phyloP scores from a whole-genome alignment of 2,329 filamentous ascomycete genomes.

The Dendryphion nanum region DNA sequence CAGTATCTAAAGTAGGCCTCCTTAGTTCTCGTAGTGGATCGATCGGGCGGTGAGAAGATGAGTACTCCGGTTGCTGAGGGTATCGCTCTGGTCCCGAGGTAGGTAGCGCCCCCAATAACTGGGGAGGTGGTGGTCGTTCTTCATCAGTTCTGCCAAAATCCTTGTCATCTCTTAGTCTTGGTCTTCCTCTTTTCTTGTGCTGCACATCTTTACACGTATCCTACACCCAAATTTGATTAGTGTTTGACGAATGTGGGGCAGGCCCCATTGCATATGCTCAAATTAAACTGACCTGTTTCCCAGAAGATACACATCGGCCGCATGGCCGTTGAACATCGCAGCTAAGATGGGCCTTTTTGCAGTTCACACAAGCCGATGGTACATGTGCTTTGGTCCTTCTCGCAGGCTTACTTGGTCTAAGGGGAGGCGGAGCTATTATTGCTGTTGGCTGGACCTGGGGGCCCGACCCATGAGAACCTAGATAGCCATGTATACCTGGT shows the following conservation, averaged over 20 bases:
- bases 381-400: constrained; percentile 71
- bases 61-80: constrained; percentile 20
- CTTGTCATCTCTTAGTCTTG: constrained; percentile 65
- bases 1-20: constrained; percentile 16
- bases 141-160: constrained; percentile 32
- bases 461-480: constrained; percentile 26
- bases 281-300: constrained; percentile 58
- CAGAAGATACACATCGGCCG: constrained; percentile 72
- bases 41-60: constrained; percentile 18
- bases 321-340: constrained; percentile 71
- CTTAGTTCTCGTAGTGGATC: constrained; percentile 22
- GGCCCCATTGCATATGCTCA: background rate
- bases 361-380: constrained; percentile 80
- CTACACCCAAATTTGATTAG: constrained; percentile 39
- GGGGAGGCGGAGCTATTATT: constrained; percentile 30
- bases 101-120: constrained; percentile 22
- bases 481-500: constrained; percentile 21
- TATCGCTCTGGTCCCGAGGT: constrained; percentile 16
- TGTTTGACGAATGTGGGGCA: no score
- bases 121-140: constrained; percentile 23
- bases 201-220: constrained; percentile 79
- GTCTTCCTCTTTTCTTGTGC: constrained; percentile 80
- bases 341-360: constrained; percentile 76
- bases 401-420: constrained; percentile 33
- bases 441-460: constrained; percentile 32